A percentile compares a stretch with the other conserved stretches of the same genome.
Evolutionary conservation across 305 asterid genomes (phyloP).

Genomic region (Fraxinus sp.): DNA sequence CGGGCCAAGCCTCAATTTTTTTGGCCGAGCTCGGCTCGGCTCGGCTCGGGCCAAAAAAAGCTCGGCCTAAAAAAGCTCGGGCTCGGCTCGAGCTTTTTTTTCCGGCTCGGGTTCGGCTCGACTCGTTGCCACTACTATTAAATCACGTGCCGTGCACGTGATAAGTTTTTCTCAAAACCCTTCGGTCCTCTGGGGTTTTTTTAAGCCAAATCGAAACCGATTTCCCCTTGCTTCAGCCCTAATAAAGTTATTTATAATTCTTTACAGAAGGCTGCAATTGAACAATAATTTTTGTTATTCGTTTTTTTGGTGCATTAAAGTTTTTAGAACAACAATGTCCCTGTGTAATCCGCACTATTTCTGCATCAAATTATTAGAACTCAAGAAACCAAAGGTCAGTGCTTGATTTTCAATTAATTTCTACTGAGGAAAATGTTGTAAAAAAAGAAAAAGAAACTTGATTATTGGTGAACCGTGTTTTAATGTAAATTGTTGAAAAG

Average conservation of each 20-base stretch:
- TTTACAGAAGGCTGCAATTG: background rate
- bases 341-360: conserved; percentile 37
- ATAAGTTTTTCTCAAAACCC: background rate
- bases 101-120: no score
- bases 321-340: conserved; percentile 35
- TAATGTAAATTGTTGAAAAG: background rate
- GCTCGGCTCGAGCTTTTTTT: no score
- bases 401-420: background rate
- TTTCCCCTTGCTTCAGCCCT: background rate
- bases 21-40: no score
- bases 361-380: conserved; percentile 35
- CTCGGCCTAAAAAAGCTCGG: no score
- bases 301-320: background rate
- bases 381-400: conserved; percentile 43
- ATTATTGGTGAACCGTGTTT: background rate
- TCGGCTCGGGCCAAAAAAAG: no score
- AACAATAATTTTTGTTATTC: background rate
- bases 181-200: background rate
- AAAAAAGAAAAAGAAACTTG: background rate
- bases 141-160: background rate
- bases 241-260: background rate
- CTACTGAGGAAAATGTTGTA: background rate
- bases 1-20: no score
- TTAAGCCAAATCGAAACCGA: background rate
- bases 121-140: no score